Conservation (phyloP, 306 rosid genomes). For the Begonia loranthoides region DNA sequence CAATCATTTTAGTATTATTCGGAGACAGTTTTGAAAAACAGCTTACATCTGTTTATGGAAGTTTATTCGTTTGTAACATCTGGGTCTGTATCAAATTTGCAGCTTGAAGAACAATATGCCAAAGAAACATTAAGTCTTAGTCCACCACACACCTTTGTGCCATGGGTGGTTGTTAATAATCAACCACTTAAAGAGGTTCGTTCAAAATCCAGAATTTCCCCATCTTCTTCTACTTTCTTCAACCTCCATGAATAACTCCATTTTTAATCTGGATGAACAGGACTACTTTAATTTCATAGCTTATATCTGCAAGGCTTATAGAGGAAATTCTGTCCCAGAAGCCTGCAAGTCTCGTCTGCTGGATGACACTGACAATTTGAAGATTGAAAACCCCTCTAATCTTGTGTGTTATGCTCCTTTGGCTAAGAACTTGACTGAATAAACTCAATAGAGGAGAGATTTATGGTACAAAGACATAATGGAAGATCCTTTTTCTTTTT, state of each 20-base stretch:
- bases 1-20: no score
- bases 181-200: conserved; percentile 62
- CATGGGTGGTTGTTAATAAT: conserved; percentile 73
- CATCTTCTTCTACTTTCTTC: neutral
- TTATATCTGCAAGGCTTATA: conserved; percentile 53
- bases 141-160: conserved; percentile 66
- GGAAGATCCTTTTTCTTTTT: no score
- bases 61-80: no score
- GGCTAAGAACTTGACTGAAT: no score
- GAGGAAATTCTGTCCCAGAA: conserved; percentile 29
- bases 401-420: conserved; percentile 3
- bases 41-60: no score
- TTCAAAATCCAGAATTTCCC: neutral
- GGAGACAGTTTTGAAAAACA: no score
- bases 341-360: conserved; percentile 35
- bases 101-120: conserved; percentile 54
- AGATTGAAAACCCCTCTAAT: neutral
- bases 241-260: conserved; percentile 1
- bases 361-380: neutral
- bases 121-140: conserved; percentile 46
- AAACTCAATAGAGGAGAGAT: no score
- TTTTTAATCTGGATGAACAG: conserved; percentile 16
- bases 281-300: conserved; percentile 37
- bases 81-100: neutral
- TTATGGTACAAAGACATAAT: no score